A percentile compares a stretch with the other conserved stretches of the same genome.
These are phyloP conservation scores for Penicillium crustosum DNA, from an alignment of 2,329 filamentous ascomycete genomes.

Conservation along the genomic window DNA sequence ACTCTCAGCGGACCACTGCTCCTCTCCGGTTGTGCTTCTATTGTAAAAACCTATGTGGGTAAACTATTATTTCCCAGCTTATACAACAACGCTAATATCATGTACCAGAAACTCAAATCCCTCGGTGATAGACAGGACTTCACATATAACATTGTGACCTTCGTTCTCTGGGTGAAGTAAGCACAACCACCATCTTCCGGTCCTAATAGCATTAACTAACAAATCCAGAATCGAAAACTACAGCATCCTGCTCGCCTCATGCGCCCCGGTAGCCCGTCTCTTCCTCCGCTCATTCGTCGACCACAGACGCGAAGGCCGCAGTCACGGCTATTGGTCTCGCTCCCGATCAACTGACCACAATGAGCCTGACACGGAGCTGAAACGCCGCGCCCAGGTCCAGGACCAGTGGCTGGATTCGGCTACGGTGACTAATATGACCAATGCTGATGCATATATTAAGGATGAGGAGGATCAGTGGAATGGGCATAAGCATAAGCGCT, in stretches of 20 bases:
- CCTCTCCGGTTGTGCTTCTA: conserved; percentile 37
- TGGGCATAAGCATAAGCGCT: conserved; percentile 10
- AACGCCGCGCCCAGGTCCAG: conserved; percentile 5
- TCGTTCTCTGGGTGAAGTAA: conserved; percentile 42
- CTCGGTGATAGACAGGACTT: conserved; percentile 36
- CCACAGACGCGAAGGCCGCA: conserved; percentile 20
- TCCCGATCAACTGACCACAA: conserved; percentile 21
- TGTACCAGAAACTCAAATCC: conserved; percentile 32
- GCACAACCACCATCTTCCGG: neutral
- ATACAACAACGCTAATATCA: neutral
- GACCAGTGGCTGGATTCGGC: conserved; percentile 22
- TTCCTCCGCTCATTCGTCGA: conserved; percentile 34
- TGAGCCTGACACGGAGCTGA: conserved; percentile 20
- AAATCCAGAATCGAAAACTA: conserved; percentile 38
- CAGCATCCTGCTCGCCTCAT: conserved; percentile 38
- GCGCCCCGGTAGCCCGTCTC: conserved; percentile 36
- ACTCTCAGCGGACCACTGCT: conserved; percentile 37
- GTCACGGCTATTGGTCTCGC: conserved; percentile 25
- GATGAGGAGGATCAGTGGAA: conserved; percentile 21
- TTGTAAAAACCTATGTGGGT: conserved; percentile 39
- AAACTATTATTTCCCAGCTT: neutral
- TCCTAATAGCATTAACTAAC: neutral
- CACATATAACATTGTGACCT: conserved; percentile 38
- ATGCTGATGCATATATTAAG: conserved; percentile 1
- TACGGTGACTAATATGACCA: conserved; percentile 3